Evolutionary conservation across 2,329 filamentous ascomycete genomes (phyloP).

Genomic region (Colletotrichum horii): DNA sequence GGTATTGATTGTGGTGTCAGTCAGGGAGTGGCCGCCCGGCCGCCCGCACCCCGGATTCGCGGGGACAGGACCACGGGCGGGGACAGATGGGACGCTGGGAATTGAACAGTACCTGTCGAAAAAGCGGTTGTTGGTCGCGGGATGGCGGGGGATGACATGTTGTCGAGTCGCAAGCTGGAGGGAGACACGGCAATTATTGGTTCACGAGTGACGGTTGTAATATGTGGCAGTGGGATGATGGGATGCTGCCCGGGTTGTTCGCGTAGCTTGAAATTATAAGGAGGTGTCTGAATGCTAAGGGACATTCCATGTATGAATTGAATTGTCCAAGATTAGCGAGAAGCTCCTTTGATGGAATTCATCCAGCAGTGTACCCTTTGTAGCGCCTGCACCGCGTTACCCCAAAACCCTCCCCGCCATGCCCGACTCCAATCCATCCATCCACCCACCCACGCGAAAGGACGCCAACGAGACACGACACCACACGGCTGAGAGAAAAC

Average conservation of each 20-base stretch:
- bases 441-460: not conserved
- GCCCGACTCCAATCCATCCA: not conserved
- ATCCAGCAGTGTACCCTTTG: too few species aligned
- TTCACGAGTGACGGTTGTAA: not conserved
- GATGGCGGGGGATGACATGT: not conserved
- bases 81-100: not conserved
- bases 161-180: not conserved
- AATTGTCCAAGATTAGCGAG: not conserved
- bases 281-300: not conserved
- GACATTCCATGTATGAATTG: not conserved
- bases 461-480: not conserved
- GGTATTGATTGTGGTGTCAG: too few species aligned
- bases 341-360: too few species aligned
- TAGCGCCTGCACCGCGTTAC: too few species aligned
- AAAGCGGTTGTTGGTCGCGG: not conserved
- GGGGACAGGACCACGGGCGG: not conserved
- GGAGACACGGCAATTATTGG: not conserved
- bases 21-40: not conserved
- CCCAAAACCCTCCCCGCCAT: not conserved
- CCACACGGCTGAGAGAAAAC: not conserved
- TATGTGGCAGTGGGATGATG: not conserved
- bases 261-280: not conserved
- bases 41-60: conserved; percentile 6
- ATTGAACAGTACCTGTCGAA: not conserved
- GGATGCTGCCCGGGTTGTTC: not conserved